Conservation (phyloP, 768 basidiomycete species). For the Udeniomyces megalosporus region DNA sequence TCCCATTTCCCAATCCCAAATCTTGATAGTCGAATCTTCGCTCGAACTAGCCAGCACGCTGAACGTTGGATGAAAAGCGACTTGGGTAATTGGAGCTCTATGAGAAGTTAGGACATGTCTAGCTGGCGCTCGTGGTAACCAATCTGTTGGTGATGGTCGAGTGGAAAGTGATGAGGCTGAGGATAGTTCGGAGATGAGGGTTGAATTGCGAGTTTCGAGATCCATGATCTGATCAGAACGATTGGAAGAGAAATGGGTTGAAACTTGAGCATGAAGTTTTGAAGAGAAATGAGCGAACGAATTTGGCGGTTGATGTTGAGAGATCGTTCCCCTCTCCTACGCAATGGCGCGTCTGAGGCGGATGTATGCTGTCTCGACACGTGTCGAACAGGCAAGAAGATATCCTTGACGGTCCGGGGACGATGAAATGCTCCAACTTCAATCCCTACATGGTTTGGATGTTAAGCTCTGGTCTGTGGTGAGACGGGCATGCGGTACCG, state of each 20-base stretch:
- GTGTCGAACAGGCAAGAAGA: too few species aligned
- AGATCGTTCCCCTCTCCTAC: too few species aligned
- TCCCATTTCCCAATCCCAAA: constrained; percentile 94
- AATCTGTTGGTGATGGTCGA: constrained; percentile 44
- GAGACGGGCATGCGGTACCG: too few species aligned
- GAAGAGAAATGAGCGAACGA: too few species aligned
- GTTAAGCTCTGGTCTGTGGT: too few species aligned
- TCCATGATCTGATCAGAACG: constrained; percentile 63
- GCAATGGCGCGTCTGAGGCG: too few species aligned
- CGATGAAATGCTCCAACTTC: too few species aligned
- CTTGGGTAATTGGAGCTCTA: constrained; percentile 54
- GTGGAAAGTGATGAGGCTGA: constrained; percentile 34
- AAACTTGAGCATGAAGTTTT: too few species aligned
- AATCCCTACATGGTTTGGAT: too few species aligned
- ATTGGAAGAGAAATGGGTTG: background rate
- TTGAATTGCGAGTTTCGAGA: constrained; percentile 63
- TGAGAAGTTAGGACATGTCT: constrained; percentile 62
- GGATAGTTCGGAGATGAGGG: constrained; percentile 58
- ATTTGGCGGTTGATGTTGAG: too few species aligned
- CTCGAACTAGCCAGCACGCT: constrained; percentile 68
- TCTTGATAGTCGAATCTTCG: constrained; percentile 76
- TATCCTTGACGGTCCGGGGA: too few species aligned
- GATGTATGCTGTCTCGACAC: too few species aligned
- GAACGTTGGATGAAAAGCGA: constrained; percentile 76
- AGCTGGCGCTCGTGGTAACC: constrained; percentile 75